These are phyloP conservation scores for Laburnicola sp. DNA, from an alignment of 2,329 filamentous ascomycete genomes.

Conservation along the genomic window DNA sequence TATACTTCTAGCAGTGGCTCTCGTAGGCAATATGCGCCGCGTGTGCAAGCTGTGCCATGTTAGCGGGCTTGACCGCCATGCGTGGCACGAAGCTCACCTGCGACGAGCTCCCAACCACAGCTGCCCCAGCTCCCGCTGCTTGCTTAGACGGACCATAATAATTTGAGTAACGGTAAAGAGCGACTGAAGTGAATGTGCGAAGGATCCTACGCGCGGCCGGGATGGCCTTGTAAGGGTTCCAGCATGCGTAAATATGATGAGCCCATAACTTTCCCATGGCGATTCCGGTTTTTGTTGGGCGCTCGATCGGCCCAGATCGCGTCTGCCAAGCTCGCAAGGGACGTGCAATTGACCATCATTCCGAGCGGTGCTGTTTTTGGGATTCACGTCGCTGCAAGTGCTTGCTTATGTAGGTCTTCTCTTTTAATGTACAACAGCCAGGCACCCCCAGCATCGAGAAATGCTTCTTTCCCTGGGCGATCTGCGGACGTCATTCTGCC, in stretches of 20 bases:
- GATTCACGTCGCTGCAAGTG: no score
- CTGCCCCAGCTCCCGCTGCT: conserved; percentile 29
- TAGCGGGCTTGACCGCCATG: conserved; percentile 10
- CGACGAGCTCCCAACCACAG: conserved; percentile 34
- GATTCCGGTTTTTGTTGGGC: conserved; percentile 26
- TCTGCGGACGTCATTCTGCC: no score
- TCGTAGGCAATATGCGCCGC: conserved; percentile 14
- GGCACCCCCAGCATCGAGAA: no score
- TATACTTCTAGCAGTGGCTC: conserved; percentile 18
- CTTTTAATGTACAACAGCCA: no score
- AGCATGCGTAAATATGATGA: conserved; percentile 27
- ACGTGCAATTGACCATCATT: no score
- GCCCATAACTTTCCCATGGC: conserved; percentile 19
- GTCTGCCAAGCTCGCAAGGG: conserved; percentile 19
- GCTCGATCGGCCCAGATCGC: conserved; percentile 18
- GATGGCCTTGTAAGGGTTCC: conserved; percentile 28
- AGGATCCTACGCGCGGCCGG: conserved; percentile 11
- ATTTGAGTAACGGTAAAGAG: conserved; percentile 10
- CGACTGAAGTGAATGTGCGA: conserved; percentile 5
- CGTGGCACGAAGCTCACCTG: conserved; percentile 23
- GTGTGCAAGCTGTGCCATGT: conserved; percentile 28
- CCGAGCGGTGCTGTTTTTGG: no score
- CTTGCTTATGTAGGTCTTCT: no score
- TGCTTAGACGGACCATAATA: conserved; percentile 32
- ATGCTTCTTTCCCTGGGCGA: no score